Evolutionary conservation across 148 eudicot genomes (phyloP).

Genomic region (Beta vulgaris): DNA sequence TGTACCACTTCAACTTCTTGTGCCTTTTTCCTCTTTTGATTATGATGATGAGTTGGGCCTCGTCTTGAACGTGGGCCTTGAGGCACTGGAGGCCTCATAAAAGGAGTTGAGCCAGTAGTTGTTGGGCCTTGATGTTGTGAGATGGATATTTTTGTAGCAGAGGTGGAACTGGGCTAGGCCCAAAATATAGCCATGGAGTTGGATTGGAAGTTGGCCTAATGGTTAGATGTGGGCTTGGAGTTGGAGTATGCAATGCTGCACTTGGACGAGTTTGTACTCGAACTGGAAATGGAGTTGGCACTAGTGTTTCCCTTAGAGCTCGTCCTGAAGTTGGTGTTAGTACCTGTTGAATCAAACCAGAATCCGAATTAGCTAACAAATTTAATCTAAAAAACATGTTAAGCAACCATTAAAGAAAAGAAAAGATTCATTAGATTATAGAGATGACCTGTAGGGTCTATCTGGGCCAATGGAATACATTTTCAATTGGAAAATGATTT

Average conservation of each 20-base stretch:
- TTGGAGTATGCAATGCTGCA: neutral
- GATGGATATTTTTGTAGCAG: slow-evolving; percentile 4
- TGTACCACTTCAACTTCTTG: slow-evolving; percentile 4
- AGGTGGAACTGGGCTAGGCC: neutral
- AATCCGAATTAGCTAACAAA: neutral
- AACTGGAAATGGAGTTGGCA: neutral
- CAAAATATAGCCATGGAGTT: neutral
- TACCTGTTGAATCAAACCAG: neutral
- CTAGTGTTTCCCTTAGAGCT: neutral
- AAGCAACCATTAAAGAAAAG: too few species aligned
- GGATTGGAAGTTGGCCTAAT: neutral
- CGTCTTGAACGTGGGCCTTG: slow-evolving; percentile 11
- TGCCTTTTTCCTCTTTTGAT: too few species aligned
- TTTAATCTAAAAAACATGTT: neutral
- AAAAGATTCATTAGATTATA: too few species aligned
- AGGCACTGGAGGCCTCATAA: neutral
- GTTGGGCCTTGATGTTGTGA: neutral
- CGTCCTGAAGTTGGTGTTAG: neutral
- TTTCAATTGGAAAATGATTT: too few species aligned
- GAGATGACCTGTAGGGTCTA: too few species aligned
- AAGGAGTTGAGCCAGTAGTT: neutral
- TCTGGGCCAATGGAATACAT: too few species aligned
- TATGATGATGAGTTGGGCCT: neutral
- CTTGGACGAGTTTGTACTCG: neutral
- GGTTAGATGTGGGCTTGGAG: neutral